Evolutionary conservation across 1,284 basidiomycete genomes (phyloP), one percentile per base, ranked within the genome.

Genomic region (Sanghuangporus baumii): DNA sequence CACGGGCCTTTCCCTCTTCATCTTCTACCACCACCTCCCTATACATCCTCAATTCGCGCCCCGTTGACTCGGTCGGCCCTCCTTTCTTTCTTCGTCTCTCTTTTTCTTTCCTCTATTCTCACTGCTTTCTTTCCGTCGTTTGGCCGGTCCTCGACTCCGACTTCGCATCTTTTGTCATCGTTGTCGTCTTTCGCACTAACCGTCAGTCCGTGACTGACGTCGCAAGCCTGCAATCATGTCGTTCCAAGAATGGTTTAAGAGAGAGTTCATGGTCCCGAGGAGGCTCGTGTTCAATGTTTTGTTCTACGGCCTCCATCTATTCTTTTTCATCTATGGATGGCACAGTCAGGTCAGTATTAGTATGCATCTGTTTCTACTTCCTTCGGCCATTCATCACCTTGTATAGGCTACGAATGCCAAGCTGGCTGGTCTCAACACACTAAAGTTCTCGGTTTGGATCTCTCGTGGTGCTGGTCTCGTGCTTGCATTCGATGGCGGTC

Each of bases 401-500:
- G 16, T 2, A 38, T 20, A 93, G 88, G 78, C 69, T 72, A 83
- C 81, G 6, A 86, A 93, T 74, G 26, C 64, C 55, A 81, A 77
- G 65, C 80, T 95, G 41, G 79, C 85, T 55, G 88, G 82, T 31
- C 82, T 96, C 62, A 95, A 96, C 71, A 79, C 72, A 7, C 81
- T 96, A 67, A 81, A 74, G 64, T 94, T 79, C 74, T 93, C 91
- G 14, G 91, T 94, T 40, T 96, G 93, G 93, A 78, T 73, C 7
- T 94, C 92, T 64, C 86, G 93, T 66, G 93, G 92, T 52, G 93
- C 93, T 52, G 93, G 91, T 70, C 85, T 94, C 50, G 88, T 88
- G 57, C 84, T 95, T 48, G 93, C 92, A 12, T 86, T 88, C 71
- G 85, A 93, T 73, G 92, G 91, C 6, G 87, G 85, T 57, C 76